Evolutionary conservation across 768 basidiomycete species (phyloP), one percentile per base, ranked within the genome.

Genomic region (Exsudoporus frostii): DNA sequence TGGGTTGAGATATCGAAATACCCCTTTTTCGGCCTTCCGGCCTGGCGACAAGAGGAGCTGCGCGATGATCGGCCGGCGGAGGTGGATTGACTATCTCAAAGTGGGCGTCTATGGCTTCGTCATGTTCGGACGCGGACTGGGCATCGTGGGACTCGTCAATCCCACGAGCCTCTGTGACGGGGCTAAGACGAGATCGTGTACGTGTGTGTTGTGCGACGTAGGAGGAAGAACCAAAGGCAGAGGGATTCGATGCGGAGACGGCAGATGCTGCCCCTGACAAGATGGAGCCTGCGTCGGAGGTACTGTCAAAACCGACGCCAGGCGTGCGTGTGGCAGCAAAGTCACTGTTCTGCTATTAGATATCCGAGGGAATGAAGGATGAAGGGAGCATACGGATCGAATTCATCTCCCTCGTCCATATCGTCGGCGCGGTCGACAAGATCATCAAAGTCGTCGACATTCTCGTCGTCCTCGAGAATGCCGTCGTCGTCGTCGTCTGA

Each of bases 341-440:
- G 50, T 86, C 84, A 1, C 88, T 90, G 59, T 20, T 11, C 4
- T 3, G n/a, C 15, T 6, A 56, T 49, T 25, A 51, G 59, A 27
- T 4, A 33, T 7, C 2, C 1, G 20, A 29, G 11, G 30, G 40
- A 32, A 44, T 1, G 32, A 17, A 6, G 22, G 14, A 34, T 8
- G 22, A 43, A 44, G 29, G 7, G 74, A 4, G 74, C 86, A 63
- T 65, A 90, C 88, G 88, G 88, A 63, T 91, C 90, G 57, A 90
- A 91, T 54, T 88, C 88, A 57, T 90, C 86, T 2, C 73, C 83
- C 45, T 85, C 86, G 58, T 82, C 82, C 70, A 80, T 79, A 39
- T 77, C 82, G 39, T 72, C 73, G 1, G 71, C 77, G 9, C 73
- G 74, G 25, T 73, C 75, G 37, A 77, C 73, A 47, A 77, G 75